These are phyloP conservation scores for Benincasa hispida DNA, from an alignment of 306 rosid species.

Conservation along the genomic window DNA sequence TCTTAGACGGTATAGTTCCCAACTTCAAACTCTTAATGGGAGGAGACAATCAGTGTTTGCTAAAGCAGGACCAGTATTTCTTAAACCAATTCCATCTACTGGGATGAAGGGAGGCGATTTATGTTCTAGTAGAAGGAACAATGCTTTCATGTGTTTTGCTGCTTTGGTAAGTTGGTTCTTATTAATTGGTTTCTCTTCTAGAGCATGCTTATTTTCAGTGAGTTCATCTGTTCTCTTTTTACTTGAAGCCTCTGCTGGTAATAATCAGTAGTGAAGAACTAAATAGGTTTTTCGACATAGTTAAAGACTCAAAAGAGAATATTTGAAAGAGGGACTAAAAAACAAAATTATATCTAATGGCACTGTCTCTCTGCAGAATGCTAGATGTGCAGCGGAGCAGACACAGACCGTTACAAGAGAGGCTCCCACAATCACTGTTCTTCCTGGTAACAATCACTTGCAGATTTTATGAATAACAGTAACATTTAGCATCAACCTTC, in stretches of 20 bases:
- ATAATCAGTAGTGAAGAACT: neutral
- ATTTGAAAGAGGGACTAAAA: neutral
- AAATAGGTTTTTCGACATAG: neutral
- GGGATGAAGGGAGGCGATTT: constrained; percentile 4
- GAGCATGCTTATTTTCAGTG: neutral
- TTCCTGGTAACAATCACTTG: constrained; percentile 58
- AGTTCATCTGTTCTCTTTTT: neutral
- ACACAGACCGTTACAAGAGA: constrained; percentile 76
- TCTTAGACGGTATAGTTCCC: constrained; percentile 15
- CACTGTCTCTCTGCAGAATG: constrained; percentile 38
- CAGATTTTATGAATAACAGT: neutral
- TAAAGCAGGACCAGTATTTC: constrained; percentile 11
- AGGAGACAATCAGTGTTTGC: constrained; percentile 13
- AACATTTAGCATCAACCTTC: neutral
- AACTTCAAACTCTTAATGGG: constrained; percentile 18
- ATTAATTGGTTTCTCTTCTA: neutral
- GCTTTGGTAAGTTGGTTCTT: constrained; percentile 36
- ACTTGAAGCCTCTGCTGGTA: neutral
- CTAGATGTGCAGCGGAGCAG: constrained; percentile 79
- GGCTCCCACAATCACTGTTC: constrained; percentile 89
- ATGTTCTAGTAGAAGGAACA: constrained; percentile 14
- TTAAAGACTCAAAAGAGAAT: neutral
- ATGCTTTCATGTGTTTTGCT: constrained; percentile 28
- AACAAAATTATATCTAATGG: neutral
- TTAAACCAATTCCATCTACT: neutral